Evolutionary conservation across 352 stramenopile genomes (phyloP), one percentile per base, ranked within the genome.

Genomic region (Pilasporangium apinafurcum): DNA sequence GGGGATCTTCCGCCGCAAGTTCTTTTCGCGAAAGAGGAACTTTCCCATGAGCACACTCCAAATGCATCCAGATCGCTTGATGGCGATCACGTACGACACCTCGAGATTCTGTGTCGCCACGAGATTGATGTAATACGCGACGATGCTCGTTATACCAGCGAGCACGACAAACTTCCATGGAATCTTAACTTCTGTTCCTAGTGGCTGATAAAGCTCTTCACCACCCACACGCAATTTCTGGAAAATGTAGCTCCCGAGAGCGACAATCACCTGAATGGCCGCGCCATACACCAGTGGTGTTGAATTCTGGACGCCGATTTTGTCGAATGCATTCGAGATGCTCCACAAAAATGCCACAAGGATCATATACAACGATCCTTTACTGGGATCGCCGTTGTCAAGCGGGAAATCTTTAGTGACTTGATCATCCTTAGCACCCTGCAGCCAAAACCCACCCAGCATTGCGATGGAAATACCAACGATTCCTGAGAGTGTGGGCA

Each of bases 41-140:
- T 62, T 62, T 12, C 78, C 78, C 54, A 90, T 63, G 14, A 90
- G 21, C 9, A 88, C 78, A 51, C 75, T 90, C 78, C 78, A 90
- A 44, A 90, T 88, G 56, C 78, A 90, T 20, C 78, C 78, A 2
- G 78, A 90, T 7, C 78, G 75, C 56, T 90, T 90, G 65, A 90
- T 90, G 5, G 78, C 78, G 39, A 90, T 90, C 56, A 86, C 78
- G 52, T 88, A 90, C 45, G 78, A 88, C 14, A 90, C 72, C 33
- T 90, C 75, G 18, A 90, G 70, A 44, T 63, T 66, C 51, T 90
- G 78, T 49, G 68, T 87, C 21, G 78, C 75, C 35, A 88, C 62
- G 34, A 90, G 67, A 53, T 90, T 90, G 41, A 90, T 86, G 48
- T 90, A 90, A 48, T 90, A 90, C 44, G 75, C 67, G n/a, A 88